Evolutionary conservation across 495 filamentous ascomycete genomes (phyloP).

Genomic region (Lindgomyces ingoldianus): DNA sequence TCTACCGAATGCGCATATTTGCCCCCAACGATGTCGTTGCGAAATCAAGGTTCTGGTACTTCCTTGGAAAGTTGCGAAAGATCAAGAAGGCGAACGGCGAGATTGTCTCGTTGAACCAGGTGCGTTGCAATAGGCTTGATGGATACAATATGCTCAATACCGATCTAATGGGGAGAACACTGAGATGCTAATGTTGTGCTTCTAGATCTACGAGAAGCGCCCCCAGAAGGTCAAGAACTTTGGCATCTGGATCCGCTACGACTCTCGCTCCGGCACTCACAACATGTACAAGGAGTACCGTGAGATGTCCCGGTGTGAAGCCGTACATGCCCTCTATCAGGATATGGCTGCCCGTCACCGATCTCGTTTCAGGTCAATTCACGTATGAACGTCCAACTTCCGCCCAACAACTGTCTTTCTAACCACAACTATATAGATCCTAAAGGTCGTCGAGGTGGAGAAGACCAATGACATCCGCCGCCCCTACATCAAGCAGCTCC

Average conservation of each 20-base stretch:
- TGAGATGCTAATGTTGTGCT: conserved; percentile 12
- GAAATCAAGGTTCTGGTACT: conserved; percentile 99
- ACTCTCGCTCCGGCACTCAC: conserved; percentile 99
- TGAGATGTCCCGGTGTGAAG: conserved; percentile 91
- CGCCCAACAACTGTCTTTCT: conserved; percentile 9
- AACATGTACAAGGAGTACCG: conserved; percentile 99
- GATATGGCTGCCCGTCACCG: conserved; percentile 99
- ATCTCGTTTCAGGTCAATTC: conserved; percentile 93
- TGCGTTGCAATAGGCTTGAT: conserved; percentile 55
- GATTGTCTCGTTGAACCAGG: conserved; percentile 94
- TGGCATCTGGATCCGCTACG: conserved; percentile 99
- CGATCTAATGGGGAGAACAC: background rate
- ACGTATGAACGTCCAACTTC: conserved; percentile 62
- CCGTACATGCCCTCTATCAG: conserved; percentile 96
- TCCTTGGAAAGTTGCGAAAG: conserved; percentile 96
- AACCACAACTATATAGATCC: conserved; percentile 64
- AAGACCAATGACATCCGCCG: conserved; percentile 90
- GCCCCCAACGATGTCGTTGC: conserved; percentile 95
- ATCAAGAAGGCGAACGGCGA: conserved; percentile 99
- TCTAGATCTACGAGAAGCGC: conserved; percentile 94
- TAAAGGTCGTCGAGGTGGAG: conserved; percentile 95
- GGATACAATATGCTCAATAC: no score
- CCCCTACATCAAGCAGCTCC: conserved; percentile 98
- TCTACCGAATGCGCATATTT: conserved; percentile 99
- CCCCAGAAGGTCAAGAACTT: conserved; percentile 99